phyloP scores from a whole-genome alignment of 179 eudicot genomes.

The Drosera spatulata region DNA sequence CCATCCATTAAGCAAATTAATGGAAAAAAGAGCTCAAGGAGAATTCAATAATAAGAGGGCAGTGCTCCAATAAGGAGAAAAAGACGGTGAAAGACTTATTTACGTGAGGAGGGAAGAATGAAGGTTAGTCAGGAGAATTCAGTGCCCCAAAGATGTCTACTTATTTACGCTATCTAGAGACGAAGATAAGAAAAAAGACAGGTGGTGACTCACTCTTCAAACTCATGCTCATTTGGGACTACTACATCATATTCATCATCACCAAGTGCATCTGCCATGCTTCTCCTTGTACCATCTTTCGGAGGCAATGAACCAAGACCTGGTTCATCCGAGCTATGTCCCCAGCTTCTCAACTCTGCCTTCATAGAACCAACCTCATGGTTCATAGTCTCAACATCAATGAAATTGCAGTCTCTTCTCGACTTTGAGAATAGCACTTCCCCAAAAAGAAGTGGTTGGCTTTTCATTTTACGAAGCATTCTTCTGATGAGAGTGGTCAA shows the following conservation, averaged over 20 bases:
- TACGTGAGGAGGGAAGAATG: too few relatives aligned
- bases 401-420: slow-evolving; percentile 74
- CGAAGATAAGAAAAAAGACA: background rate
- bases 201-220: slow-evolving; percentile 39
- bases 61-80: too few relatives aligned
- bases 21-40: too few relatives aligned
- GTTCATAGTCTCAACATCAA: slow-evolving; percentile 62
- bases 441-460: slow-evolving; percentile 83
- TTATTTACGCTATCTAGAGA: background rate
- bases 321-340: slow-evolving; percentile 18
- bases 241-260: slow-evolving; percentile 88
- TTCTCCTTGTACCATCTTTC: slow-evolving; percentile 38
- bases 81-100: too few relatives aligned
- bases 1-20: too few relatives aligned
- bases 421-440: slow-evolving; percentile 88
- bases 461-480: slow-evolving; percentile 90
- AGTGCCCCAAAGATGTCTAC: background rate
- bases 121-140: too few relatives aligned
- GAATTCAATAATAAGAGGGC: too few relatives aligned
- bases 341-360: slow-evolving; percentile 40
- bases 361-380: slow-evolving; percentile 61
- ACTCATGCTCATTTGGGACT: slow-evolving; percentile 19
- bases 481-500: slow-evolving; percentile 73
- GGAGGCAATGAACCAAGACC: slow-evolving; percentile 38
- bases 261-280: slow-evolving; percentile 95